Percentiles rank a stretch among this genome's conserved stretches.
phyloP scores from a whole-genome alignment of 305 asterid species.

The Fraxinus sp. region DNA sequence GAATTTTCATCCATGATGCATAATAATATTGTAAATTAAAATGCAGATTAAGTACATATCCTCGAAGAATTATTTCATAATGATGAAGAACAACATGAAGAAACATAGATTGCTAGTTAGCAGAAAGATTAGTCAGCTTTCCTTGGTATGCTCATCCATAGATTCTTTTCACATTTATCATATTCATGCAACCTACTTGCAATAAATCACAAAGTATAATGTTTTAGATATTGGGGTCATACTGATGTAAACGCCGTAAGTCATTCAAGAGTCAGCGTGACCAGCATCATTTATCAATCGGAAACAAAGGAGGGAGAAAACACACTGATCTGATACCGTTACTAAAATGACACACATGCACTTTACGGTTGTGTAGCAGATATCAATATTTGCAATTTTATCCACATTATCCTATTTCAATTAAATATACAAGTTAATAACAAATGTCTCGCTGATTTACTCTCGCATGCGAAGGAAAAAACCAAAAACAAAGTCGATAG shows the following conservation, averaged over 20 bases:
- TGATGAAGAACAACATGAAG: background rate
- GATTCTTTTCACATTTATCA: slow-evolving; percentile 1
- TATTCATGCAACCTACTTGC: background rate
- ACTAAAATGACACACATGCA: background rate
- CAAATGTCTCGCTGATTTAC: slow-evolving; percentile 5
- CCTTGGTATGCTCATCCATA: background rate
- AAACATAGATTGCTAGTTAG: background rate
- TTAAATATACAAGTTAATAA: slow-evolving; percentile 6
- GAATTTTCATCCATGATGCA: background rate
- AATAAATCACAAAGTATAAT: background rate
- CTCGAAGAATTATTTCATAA: background rate
- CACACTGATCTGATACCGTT: background rate
- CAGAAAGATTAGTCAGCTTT: background rate
- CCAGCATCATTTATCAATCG: background rate
- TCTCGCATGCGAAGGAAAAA: slow-evolving; percentile 5
- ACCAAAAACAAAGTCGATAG: slow-evolving; percentile 21
- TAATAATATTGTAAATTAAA: background rate
- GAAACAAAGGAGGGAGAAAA: background rate
- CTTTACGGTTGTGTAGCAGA: slow-evolving; percentile 5
- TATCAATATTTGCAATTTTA: slow-evolving; percentile 11
- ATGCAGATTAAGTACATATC: background rate
- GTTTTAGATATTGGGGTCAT: slow-evolving; percentile 4
- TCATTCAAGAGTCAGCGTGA: slow-evolving; percentile 6
- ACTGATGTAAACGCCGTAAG: slow-evolving; percentile 7
- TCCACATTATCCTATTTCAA: slow-evolving; percentile 14